Evolutionary conservation across 768 basidiomycete species (phyloP).

Genomic region (Pholiota conissans): DNA sequence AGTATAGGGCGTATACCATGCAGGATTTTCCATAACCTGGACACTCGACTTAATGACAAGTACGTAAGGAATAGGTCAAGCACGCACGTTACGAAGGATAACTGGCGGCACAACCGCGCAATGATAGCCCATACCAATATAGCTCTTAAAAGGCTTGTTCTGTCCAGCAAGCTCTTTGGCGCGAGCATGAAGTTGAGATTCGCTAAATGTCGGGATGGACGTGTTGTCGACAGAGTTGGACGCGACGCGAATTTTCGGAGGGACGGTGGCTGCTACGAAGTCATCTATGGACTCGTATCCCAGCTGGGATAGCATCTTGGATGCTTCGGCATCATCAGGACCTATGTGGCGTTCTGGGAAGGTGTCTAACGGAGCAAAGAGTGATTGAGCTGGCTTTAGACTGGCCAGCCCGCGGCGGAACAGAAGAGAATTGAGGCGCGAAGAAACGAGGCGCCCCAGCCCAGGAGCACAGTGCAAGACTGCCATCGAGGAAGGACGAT

Average conservation of each 20-base stretch:
- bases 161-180: slow-evolving; percentile 75
- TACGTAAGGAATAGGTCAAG: neutral
- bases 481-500: slow-evolving; percentile 27
- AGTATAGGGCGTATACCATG: slow-evolving; percentile 97
- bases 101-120: slow-evolving; percentile 94
- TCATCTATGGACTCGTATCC: slow-evolving; percentile 89
- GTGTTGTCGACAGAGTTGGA: slow-evolving; percentile 59
- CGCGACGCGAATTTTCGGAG: slow-evolving; percentile 74
- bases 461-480: slow-evolving; percentile 29
- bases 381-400: slow-evolving; percentile 54
- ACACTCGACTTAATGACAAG: slow-evolving; percentile 20
- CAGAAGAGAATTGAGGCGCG: slow-evolving; percentile 19
- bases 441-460: slow-evolving; percentile 24
- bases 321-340: slow-evolving; percentile 79
- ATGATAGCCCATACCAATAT: slow-evolving; percentile 99
- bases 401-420: slow-evolving; percentile 53
- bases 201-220: slow-evolving; percentile 76
- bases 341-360: slow-evolving; percentile 93
- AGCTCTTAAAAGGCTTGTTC: slow-evolving; percentile 87
- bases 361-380: slow-evolving; percentile 87
- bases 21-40: slow-evolving; percentile 91
- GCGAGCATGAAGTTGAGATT: slow-evolving; percentile 76
- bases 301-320: slow-evolving; percentile 78
- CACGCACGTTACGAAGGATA: slow-evolving; percentile 83
- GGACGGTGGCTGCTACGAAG: slow-evolving; percentile 84